These are phyloP conservation scores for Neurospora sublineolata DNA, from an alignment of 495 filamentous ascomycete genomes.

Conservation along the genomic window DNA sequence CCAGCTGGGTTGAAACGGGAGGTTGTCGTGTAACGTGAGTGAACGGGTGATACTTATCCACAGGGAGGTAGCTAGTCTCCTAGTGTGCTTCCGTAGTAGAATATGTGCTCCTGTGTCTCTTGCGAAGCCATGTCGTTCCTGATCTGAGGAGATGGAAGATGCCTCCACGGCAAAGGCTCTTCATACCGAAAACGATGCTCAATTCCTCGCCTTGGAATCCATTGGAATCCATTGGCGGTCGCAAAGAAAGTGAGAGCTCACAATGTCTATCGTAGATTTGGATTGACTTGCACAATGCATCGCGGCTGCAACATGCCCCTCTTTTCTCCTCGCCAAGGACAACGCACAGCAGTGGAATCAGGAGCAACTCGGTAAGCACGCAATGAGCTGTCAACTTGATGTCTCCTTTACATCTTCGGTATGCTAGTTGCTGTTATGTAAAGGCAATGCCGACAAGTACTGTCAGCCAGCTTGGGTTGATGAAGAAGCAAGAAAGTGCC, in stretches of 20 bases:
- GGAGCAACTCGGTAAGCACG: neutral
- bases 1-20: neutral
- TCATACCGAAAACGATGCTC: neutral
- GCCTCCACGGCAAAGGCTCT: neutral
- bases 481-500: neutral
- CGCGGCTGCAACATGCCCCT: neutral
- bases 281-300: neutral
- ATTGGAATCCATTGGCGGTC: neutral
- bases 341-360: neutral
- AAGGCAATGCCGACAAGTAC: neutral
- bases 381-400: neutral
- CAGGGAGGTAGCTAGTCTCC: neutral
- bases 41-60: neutral
- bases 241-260: neutral
- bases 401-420: neutral
- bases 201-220: neutral
- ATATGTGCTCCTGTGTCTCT: neutral
- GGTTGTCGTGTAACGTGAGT: neutral
- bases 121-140: neutral
- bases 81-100: neutral
- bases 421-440: neutral
- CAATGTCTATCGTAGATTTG: neutral
- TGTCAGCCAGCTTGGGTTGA: neutral
- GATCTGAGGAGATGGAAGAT: neutral
- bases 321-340: neutral